Base-by-base conservation (phyloP, 352 stramenopile species). In the Phytophthora agathidicida region DNA sequence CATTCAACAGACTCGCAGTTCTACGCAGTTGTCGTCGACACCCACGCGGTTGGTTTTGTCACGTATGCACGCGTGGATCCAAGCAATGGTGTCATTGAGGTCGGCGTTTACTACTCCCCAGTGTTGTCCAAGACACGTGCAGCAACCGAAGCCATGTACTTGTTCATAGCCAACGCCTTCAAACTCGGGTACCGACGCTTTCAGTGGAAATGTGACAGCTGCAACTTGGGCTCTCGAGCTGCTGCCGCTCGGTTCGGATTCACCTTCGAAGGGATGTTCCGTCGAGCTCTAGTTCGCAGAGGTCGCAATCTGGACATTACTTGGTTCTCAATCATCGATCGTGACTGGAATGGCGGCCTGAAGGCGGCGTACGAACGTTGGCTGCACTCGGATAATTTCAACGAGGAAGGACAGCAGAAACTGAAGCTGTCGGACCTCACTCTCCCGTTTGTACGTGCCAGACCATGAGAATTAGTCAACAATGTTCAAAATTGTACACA, bases 251-350 rank as follows among this genome's bases (percentile, higher is more conserved):
- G 59, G 3, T 41, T 43, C 24, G 50, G 50, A 10, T 68, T 68
- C 28, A 68, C 50, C 1, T 63, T 44, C 13, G 50, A 63, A 41
- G 59, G 59, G 1, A 7, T 52, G 3, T 62, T 68, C 22, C 51
- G 50, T 7, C 59, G 63, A 43, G 49, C 35, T 17, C 24, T 41
- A 16, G 46, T 50, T 13, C 42, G 42, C 35, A 52, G 44, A 17
- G 58, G 42, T 19, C 58, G 58, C 32, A 61, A 41, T 27, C 41
- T 49, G 11, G 58, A 67, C 23, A 57, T 28, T 7, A 53, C 33
- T 3, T 68, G 59, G 50, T 68, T 63, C 44, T 68, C 50, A 2
- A 68, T 63, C 9, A 68, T 62, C 10, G 51, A 68, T 8, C 0
- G 20, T 0, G 59, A 68, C 19, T 63, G 59, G 59, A 41, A 42